phyloP scores from a whole-genome alignment of 164 flowering plant genomes.

The Tinospora cordifolia region DNA sequence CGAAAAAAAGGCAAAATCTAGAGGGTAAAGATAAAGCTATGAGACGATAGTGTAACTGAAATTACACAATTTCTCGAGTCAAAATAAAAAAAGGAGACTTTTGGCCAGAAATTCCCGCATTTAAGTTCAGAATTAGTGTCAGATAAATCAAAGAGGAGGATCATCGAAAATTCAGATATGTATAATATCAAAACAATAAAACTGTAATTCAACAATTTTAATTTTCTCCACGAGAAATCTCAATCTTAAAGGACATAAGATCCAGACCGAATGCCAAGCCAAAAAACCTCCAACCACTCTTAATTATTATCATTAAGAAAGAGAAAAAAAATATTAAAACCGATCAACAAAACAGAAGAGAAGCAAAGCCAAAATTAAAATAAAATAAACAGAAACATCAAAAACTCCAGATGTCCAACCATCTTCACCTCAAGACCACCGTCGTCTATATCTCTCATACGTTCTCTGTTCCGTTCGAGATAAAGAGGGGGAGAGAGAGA shows the following conservation, averaged over 20 bases:
- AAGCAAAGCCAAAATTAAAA: not conserved
- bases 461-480: not conserved
- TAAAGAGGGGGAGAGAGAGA: constrained; percentile 5
- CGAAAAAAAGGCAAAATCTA: not conserved
- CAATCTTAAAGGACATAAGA: not conserved
- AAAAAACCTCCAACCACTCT: not conserved
- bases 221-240: not conserved
- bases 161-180: no score
- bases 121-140: not conserved
- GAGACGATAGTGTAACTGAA: not conserved
- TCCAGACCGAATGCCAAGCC: not conserved
- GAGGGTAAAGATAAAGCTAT: not conserved
- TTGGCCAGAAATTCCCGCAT: not conserved
- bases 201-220: no score
- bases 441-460: constrained; percentile 4
- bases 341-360: not conserved
- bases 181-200: no score
- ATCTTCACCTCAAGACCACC: not conserved
- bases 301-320: not conserved
- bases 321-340: not conserved
- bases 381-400: not conserved
- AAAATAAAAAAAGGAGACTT: constrained; percentile 1
- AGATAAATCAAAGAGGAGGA: not conserved
- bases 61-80: constrained; percentile 1
- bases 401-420: constrained; percentile 2